phyloP scores from a whole-genome alignment of 148 eudicot genomes.

The Rhododendron simsii region DNA sequence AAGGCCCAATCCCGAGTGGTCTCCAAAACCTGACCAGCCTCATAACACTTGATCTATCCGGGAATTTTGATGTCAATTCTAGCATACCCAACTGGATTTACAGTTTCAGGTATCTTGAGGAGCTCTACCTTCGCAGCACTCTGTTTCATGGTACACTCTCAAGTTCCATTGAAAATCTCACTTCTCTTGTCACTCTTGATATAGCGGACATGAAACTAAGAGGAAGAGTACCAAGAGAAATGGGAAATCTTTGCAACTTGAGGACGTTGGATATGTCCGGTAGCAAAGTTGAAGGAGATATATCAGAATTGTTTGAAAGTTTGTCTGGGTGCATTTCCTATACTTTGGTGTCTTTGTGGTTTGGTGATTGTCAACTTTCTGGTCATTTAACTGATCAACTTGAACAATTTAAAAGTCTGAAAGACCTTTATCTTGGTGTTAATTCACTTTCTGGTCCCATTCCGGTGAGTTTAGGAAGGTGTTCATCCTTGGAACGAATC shows the following conservation, averaged over 20 bases:
- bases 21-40: background rate
- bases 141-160: background rate
- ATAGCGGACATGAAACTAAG: background rate
- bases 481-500: background rate
- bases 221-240: background rate
- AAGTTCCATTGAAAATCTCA: conserved; percentile 21
- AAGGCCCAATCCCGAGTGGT: background rate
- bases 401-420: background rate
- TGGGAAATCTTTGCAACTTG: conserved; percentile 14
- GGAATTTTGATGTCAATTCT: background rate
- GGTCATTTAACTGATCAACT: background rate
- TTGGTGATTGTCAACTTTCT: background rate
- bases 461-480: background rate
- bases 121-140: background rate
- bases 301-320: background rate
- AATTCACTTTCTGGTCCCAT: background rate
- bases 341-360: background rate
- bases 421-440: background rate
- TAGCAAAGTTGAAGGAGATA: background rate
- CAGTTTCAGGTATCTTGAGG: background rate
- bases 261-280: accelerated
- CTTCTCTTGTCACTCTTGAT: background rate
- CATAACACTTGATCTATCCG: background rate
- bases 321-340: background rate
- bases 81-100: conserved; percentile 5